Evolutionary conservation across 192 early-diverging fungal genomes (phyloP).

Genomic region (Coemansia sp.): DNA sequence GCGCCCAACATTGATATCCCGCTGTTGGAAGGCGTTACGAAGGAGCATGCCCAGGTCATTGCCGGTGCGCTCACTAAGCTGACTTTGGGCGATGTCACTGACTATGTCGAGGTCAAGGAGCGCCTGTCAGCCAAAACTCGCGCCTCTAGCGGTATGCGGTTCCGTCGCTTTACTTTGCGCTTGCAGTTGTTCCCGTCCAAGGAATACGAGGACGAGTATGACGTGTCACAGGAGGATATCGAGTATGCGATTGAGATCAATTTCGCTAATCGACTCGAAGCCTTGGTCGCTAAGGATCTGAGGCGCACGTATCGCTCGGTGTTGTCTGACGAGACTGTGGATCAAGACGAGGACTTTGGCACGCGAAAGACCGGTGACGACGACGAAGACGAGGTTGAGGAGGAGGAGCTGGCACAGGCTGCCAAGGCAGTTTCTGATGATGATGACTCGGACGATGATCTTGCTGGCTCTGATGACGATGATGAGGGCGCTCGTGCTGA

Average conservation of each 20-base stretch:
- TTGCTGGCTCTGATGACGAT: slow-evolving; percentile 60
- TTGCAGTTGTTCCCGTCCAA: slow-evolving; percentile 84
- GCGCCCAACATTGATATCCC: slow-evolving; percentile 95
- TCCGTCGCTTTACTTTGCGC: slow-evolving; percentile 80
- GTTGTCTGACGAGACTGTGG: slow-evolving; percentile 47
- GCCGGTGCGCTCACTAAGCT: slow-evolving; percentile 76
- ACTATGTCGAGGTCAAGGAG: slow-evolving; percentile 86
- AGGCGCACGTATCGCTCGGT: slow-evolving; percentile 63
- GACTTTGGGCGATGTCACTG: slow-evolving; percentile 82
- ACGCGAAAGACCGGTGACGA: slow-evolving; percentile 21
- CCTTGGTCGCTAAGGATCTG: slow-evolving; percentile 76
- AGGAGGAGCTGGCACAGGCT: slow-evolving; percentile 31
- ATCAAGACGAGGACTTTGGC: slow-evolving; percentile 16
- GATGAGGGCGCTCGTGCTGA: slow-evolving; percentile 68
- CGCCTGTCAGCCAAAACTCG: slow-evolving; percentile 61
- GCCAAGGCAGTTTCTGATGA: slow-evolving; percentile 13
- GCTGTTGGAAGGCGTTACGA: slow-evolving; percentile 65
- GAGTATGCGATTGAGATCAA: slow-evolving; percentile 72
- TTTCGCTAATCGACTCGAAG: slow-evolving; percentile 78
- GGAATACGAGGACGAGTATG: slow-evolving; percentile 80
- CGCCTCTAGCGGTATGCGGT: slow-evolving; percentile 48
- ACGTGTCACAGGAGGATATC: slow-evolving; percentile 68
- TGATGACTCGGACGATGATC: slow-evolving; percentile 48
- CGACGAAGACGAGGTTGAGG: slow-evolving; percentile 22
- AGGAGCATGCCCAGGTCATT: slow-evolving; percentile 68